Base-by-base conservation (phyloP, 1,284 basidiomycete genomes). In the Singerocomus inundabilis region DNA sequence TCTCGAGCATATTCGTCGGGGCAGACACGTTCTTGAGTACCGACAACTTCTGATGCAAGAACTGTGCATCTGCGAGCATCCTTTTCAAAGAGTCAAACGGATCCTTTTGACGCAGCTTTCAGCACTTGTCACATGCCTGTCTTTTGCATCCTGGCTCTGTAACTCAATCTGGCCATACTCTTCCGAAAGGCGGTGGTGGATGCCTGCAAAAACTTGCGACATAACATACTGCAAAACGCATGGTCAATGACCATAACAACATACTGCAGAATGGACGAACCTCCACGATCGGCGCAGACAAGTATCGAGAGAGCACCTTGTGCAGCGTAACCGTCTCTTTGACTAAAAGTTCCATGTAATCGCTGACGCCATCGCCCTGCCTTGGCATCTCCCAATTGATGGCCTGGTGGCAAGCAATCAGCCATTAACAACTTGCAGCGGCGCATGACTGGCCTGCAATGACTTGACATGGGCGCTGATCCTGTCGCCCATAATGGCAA, bases 401-500 rank as follows among this genome's bases (percentile, higher is more conserved):
- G 36, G 75, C 73, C 84, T 93, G 45, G 31, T 34, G 10, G n/a
- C 26, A 54, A 38, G 54, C 30, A 33, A 46, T 52, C 44, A 44
- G 50, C 29, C 11, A 29, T 40, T 39, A 38, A 37, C 35, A 26
- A 16, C 26, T 38, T 35, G n/a, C 6, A 32, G 50, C 48, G 51
- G 32, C 47, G 41, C 37, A 47, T 44, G 43, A 63, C 79, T 63
- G 64, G 85, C 86, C 72, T 85, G 84, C 48, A 95, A 74, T 25
- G 84, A 75, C 63, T 84, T 85, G 66, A 91, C 87, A 69, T 99
- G 96, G 1, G 91, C 86, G 54, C 78, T 84, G 41, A 99, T 75
- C 44, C 96, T 82, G 72, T 99, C 96, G 46, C 93, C 88, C 97
- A 99, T 99, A 71, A 99, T 99, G 32, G 94, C 91, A 44, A 99